Percentiles rank a stretch among this genome's conserved stretches.
These are phyloP conservation scores for Kodamaea jinghongensis DNA, from an alignment of 805 yeast genomes.

Conservation along the genomic window DNA sequence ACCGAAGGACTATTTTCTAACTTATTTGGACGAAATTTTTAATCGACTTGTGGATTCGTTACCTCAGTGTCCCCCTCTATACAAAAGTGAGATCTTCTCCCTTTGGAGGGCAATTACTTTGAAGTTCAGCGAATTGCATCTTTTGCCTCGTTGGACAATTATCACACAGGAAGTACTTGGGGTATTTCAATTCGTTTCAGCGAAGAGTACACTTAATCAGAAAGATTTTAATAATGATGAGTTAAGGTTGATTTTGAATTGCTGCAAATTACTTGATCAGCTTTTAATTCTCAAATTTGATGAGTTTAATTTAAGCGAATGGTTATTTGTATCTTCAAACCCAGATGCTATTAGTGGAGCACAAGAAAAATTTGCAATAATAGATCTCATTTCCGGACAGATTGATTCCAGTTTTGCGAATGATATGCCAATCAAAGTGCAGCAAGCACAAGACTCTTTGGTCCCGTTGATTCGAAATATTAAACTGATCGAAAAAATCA, in stretches of 20 bases:
- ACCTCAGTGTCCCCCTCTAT: slow-evolving; percentile 29
- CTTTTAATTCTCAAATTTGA: slow-evolving; percentile 66
- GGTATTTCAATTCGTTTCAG: slow-evolving; percentile 42
- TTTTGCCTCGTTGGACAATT: slow-evolving; percentile 67
- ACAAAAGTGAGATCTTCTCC: slow-evolving; percentile 45
- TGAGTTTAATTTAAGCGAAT: slow-evolving; percentile 73
- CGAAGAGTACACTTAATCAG: slow-evolving; percentile 22
- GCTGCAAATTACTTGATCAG: slow-evolving; percentile 77
- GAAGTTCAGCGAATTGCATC: slow-evolving; percentile 59
- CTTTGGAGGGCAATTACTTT: slow-evolving; percentile 65
- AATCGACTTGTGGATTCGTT: slow-evolving; percentile 33
- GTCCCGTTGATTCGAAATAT: slow-evolving; percentile 49
- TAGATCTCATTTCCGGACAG: slow-evolving; percentile 46
- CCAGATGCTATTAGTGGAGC: slow-evolving; percentile 52
- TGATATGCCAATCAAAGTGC: slow-evolving; percentile 37
- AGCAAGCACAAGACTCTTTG: slow-evolving; percentile 28
- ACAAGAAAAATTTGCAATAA: slow-evolving; percentile 29
- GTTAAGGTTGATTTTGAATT: slow-evolving; percentile 46
- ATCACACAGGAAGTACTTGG: slow-evolving; percentile 60
- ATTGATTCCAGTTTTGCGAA: slow-evolving; percentile 30
- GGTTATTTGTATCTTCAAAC: slow-evolving; percentile 80
- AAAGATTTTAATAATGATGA: slow-evolving; percentile 34
- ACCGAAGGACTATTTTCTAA: slow-evolving; percentile 55
- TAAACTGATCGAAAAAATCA: slow-evolving; percentile 35
- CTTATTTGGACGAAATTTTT: slow-evolving; percentile 47